Conservation (phyloP, 2,329 filamentous ascomycete species). For the Trichoderma polysporum region DNA sequence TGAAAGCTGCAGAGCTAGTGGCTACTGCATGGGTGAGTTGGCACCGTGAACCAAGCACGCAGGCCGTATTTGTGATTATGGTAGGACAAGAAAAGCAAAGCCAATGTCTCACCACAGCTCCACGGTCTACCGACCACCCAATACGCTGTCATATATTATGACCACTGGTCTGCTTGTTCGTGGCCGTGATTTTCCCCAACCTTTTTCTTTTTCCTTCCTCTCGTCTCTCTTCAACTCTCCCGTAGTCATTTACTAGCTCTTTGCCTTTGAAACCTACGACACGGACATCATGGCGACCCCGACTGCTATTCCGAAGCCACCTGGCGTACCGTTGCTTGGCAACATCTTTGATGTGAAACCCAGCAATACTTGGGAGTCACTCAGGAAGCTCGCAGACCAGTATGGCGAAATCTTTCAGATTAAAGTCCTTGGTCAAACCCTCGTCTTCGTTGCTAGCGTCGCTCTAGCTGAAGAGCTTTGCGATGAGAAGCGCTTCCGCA, state of each 20-base stretch:
- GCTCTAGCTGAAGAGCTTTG: constrained; percentile 52
- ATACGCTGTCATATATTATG: constrained; percentile 5
- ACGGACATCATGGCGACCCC: constrained; percentile 36
- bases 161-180: background rate
- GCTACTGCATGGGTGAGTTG: constrained; percentile 23
- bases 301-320: constrained; percentile 34
- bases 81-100: background rate
- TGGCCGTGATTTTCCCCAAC: background rate
- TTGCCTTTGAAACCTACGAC: background rate
- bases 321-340: constrained; percentile 38
- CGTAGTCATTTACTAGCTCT: background rate
- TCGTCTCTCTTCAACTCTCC: background rate
- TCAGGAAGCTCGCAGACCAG: constrained; percentile 38
- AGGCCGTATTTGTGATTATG: background rate
- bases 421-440: constrained; percentile 35
- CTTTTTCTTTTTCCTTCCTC: background rate
- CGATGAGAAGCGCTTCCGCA: constrained; percentile 54
- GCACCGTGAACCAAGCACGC: constrained; percentile 9
- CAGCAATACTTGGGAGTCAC: constrained; percentile 38
- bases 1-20: constrained; percentile 16
- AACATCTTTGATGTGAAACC: constrained; percentile 39
- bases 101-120: constrained; percentile 20
- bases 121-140: constrained; percentile 4
- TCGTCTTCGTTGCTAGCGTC: constrained; percentile 48
- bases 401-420: constrained; percentile 42